A percentile compares a stretch with the other conserved stretches of the same genome.
phyloP scores from a whole-genome alignment of 495 filamentous ascomycete genomes.

The Monascus purpureus region DNA sequence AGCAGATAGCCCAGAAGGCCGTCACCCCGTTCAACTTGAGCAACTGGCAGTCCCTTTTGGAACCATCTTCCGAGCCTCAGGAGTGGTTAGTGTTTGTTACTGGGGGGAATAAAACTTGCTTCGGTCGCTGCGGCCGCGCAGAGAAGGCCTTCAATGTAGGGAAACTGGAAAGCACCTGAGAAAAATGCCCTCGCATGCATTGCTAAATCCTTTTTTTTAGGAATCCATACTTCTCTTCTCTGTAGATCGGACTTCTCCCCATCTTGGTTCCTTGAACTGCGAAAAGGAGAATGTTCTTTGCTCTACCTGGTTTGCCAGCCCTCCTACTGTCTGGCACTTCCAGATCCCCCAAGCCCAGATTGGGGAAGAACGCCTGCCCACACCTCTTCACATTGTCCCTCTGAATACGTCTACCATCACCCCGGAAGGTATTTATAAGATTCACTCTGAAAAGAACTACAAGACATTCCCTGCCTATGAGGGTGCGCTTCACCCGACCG shows the following conservation, averaged over 20 bases:
- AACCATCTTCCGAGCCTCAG: slow-evolving; percentile 47
- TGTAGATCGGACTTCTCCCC: slow-evolving; percentile 47
- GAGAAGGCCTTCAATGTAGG: slow-evolving; percentile 44
- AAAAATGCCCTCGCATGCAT: not conserved
- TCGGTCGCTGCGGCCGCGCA: slow-evolving; percentile 41
- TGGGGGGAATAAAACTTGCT: slow-evolving; percentile 82
- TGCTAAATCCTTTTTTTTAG: slow-evolving; percentile 14
- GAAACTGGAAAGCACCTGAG: too few relatives aligned
- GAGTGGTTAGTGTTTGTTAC: slow-evolving; percentile 75
- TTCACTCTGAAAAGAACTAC: slow-evolving; percentile 50
- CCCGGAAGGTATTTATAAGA: slow-evolving; percentile 43
- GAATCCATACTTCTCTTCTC: slow-evolving; percentile 58
- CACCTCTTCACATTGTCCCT: slow-evolving; percentile 40
- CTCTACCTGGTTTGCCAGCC: slow-evolving; percentile 60
- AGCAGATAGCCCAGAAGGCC: slow-evolving; percentile 40
- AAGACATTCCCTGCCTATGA: slow-evolving; percentile 43
- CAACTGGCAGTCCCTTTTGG: slow-evolving; percentile 60
- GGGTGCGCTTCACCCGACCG: slow-evolving; percentile 67
- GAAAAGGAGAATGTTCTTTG: slow-evolving; percentile 69
- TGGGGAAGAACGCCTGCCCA: slow-evolving; percentile 24
- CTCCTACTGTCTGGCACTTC: slow-evolving; percentile 60
- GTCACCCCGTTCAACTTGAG: slow-evolving; percentile 49
- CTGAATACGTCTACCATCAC: slow-evolving; percentile 55
- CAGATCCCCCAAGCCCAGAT: slow-evolving; percentile 46
- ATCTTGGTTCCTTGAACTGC: slow-evolving; percentile 64